Base-by-base conservation (phyloP, 2,329 filamentous ascomycete species). In the Colletotrichum kahawae region DNA sequence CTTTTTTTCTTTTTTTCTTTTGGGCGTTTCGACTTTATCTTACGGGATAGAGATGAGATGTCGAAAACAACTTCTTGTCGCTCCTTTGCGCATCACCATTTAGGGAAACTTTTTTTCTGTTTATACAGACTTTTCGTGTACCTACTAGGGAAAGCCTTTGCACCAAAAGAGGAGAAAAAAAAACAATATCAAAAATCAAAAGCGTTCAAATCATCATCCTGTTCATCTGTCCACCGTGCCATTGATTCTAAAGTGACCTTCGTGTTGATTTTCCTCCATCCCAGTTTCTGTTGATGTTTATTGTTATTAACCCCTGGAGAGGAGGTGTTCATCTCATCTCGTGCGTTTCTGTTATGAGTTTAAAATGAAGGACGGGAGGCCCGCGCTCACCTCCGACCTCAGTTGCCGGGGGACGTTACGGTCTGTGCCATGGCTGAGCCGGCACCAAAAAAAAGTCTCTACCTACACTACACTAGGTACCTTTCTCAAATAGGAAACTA, bases 361-460 rank as follows among this genome's bases (percentile, higher is more conserved):
- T 54, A 34, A 72, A 72, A 69, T 72, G 65, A 72, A 72, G 29
- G 57, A 29, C 64, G 69, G 60, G 33, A 24, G 33, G 33, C 59
- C 7, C 21, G n/a, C 7, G 27, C 34, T n/a, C 29, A 13, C 29
- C 3, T 38, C 59, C 18, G 21, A 24, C 33, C 60, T 60, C 29
- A 60, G 57, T 60, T 60, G 29, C 57, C 29, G 57, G 57, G 59
- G 38, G 43, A 34, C 33, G n/a, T 33, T 24, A 27, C 14, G 31
- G 34, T 57, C 62, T 57, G 68, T 71, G 62, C 62, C 48, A 29
- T 54, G 33, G 24, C 29, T 29, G 59, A 2, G 56, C 38, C 5
- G 38, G 38, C 38, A 4, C 18, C 38, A 43, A 43, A 43, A 31
- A n/a, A 31, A 31, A 31, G 38, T 43, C 38, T 29, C 29, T 29